Conservation (phyloP, 2,329 filamentous ascomycete species). For the Falciphora oryzae region DNA sequence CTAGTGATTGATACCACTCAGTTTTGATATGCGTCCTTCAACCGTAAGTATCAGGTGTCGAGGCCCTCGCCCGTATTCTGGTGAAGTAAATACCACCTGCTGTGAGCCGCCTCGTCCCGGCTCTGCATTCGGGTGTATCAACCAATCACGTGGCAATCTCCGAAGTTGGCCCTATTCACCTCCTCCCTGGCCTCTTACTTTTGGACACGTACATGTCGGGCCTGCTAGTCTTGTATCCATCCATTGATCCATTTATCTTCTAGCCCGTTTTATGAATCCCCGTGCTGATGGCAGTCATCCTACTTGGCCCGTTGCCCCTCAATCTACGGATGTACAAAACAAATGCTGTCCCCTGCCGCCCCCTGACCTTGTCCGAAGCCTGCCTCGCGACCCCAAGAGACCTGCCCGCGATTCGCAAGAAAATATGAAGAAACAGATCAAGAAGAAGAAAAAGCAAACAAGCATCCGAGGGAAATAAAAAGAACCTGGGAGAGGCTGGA, state of each 20-base stretch:
- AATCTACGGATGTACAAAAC: slow-evolving; percentile 35
- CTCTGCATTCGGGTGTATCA: no score
- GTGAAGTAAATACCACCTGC: no score
- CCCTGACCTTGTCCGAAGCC: background rate
- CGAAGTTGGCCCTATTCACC: background rate
- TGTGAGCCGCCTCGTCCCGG: no score
- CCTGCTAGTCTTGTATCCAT: background rate
- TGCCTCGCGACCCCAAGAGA: background rate
- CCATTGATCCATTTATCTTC: background rate
- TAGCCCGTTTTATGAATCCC: background rate
- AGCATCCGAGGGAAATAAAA: background rate
- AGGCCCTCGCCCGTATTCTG: no score
- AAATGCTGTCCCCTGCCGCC: background rate
- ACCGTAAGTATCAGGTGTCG: no score
- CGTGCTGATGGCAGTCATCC: slow-evolving; percentile 51
- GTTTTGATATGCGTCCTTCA: no score
- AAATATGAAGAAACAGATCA: slow-evolving; percentile 1
- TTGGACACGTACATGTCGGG: no score
- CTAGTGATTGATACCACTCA: no score
- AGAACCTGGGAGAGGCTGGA: background rate
- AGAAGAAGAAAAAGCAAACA: background rate
- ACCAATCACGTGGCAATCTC: background rate
- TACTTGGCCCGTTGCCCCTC: slow-evolving; percentile 57
- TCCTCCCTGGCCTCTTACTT: background rate
- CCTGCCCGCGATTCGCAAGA: background rate